These are phyloP conservation scores for Solanum pennellii DNA, from an alignment of 257 asterid genomes.

Conservation along the genomic window DNA sequence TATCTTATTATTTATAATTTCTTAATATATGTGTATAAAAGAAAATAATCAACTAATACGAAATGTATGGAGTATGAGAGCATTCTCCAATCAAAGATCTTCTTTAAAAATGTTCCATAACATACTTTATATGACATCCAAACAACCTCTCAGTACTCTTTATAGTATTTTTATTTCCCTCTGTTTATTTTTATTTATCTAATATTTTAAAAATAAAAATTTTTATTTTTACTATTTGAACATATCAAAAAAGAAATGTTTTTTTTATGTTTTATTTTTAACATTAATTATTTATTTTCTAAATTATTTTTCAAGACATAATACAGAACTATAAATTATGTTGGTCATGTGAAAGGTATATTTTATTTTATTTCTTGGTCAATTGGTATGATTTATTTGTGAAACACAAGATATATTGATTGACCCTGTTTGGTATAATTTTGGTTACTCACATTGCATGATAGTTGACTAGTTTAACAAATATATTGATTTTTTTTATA, in stretches of 20 bases:
- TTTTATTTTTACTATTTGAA: no score
- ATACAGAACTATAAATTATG: no score
- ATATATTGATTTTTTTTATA: no score
- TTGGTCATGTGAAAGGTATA: background rate
- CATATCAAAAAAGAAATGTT: no score
- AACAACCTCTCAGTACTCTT: background rate
- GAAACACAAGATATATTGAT: background rate
- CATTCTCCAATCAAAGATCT: background rate
- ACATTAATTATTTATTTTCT: no score
- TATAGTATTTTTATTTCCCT: background rate
- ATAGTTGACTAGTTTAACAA: background rate
- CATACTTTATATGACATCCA: background rate
- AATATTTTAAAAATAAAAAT: no score
- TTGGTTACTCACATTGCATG: background rate
- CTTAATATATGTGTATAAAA: no score
- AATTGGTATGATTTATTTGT: background rate
- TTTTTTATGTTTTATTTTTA: no score
- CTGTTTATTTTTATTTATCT: no score
- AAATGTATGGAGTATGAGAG: background rate
- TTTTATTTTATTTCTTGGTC: background rate
- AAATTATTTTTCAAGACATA: no score
- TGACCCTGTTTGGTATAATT: background rate
- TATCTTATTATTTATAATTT: no score
- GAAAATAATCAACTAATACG: no score
- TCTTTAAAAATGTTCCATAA: background rate